phyloP scores from a whole-genome alignment of 2,329 filamentous ascomycete genomes.

The Colletotrichum nymphaeae region DNA sequence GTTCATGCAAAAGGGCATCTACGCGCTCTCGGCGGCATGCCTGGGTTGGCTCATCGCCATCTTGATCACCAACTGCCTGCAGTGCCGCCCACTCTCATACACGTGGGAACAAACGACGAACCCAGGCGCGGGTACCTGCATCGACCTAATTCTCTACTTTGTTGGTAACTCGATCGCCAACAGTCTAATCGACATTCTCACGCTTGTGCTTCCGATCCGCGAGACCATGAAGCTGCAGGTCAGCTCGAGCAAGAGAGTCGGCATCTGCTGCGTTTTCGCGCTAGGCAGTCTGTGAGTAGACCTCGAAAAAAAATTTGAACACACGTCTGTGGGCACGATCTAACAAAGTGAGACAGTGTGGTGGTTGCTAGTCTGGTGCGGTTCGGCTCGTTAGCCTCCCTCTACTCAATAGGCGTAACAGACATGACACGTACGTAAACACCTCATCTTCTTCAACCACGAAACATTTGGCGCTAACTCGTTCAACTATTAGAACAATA shows the following conservation, averaged over 20 bases:
- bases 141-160: conserved; percentile 14
- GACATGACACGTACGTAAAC: conserved; percentile 12
- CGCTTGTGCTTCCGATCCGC: conserved; percentile 11
- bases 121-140: conserved; percentile 5
- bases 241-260: conserved; percentile 12
- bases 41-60: conserved; percentile 8
- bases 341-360: neutral
- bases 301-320: neutral
- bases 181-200: conserved; percentile 19
- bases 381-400: conserved; percentile 17
- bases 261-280: conserved; percentile 19
- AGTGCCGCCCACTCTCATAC: conserved; percentile 15
- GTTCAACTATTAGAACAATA: neutral
- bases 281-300: conserved; percentile 18
- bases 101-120: conserved; percentile 4
- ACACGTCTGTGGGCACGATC: neutral
- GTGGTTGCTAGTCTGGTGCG: conserved; percentile 19
- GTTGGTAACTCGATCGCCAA: conserved; percentile 22
- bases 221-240: conserved; percentile 26
- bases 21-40: neutral
- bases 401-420: conserved; percentile 12
- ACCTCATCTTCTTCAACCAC: neutral
- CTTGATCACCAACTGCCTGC: conserved; percentile 20
- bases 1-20: conserved; percentile 21
- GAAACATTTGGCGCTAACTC: neutral